Conservation (phyloP, 805 yeast genomes). For the Wickerhamiella vanderwaltii region DNA sequence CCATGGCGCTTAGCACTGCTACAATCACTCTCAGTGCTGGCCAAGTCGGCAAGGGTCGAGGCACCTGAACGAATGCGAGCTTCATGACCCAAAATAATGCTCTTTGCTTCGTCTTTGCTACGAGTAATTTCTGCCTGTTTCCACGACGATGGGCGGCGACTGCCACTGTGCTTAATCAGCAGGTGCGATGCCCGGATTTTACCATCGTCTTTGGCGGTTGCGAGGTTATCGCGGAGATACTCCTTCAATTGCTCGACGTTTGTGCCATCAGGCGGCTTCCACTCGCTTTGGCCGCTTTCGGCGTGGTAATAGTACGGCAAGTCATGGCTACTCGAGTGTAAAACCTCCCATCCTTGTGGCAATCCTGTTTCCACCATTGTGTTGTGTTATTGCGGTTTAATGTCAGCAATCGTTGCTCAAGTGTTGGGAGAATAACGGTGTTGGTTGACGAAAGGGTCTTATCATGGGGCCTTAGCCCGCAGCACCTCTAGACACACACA, state of each 20-base stretch:
- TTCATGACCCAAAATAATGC: conserved; percentile 45
- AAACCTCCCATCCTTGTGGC: conserved; percentile 75
- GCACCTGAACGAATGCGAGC: conserved; percentile 52
- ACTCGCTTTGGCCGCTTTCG: conserved; percentile 56
- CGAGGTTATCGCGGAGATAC: conserved; percentile 34
- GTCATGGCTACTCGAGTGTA: conserved; percentile 64
- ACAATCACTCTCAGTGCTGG: conserved; percentile 78
- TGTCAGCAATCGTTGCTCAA: not conserved
- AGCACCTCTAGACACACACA: too few relatives aligned
- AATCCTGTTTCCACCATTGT: conserved; percentile 46
- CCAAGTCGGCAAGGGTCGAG: conserved; percentile 55
- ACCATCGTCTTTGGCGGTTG: conserved; percentile 27
- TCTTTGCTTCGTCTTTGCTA: conserved; percentile 67
- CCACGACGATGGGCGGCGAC: conserved; percentile 90
- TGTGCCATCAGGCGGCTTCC: conserved; percentile 88
- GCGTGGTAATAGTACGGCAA: conserved; percentile 74
- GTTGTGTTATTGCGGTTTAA: not conserved
- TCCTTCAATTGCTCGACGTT: conserved; percentile 45
- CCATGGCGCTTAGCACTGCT: conserved; percentile 79
- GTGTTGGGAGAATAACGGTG: not conserved
- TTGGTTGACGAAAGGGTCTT: too few relatives aligned
- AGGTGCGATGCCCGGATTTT: conserved; percentile 74
- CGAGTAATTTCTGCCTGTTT: conserved; percentile 63
- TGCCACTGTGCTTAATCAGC: conserved; percentile 67
- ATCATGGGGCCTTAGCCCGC: too few relatives aligned